Evolutionary conservation across 2,329 filamentous ascomycete genomes (phyloP).

Genomic region (Coccinonectria pachysandricola): DNA sequence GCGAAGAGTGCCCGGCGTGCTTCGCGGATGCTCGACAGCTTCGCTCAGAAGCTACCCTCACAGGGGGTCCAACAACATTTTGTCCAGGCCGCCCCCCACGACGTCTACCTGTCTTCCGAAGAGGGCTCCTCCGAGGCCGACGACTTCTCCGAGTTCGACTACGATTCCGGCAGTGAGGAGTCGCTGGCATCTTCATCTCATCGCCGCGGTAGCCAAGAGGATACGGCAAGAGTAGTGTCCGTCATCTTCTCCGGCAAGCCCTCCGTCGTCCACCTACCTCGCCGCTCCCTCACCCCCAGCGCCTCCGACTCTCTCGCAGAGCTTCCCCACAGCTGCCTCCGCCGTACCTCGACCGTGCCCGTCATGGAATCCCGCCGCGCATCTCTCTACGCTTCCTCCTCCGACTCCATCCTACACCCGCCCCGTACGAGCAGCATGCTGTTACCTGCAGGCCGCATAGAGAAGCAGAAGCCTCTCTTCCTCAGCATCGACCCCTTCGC

Average conservation of each 20-base stretch:
- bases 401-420: conserved; percentile 24
- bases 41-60: conserved; percentile 21
- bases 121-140: conserved; percentile 53
- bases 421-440: conserved; percentile 35
- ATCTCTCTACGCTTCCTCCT: conserved; percentile 24
- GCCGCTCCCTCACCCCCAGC: conserved; percentile 34
- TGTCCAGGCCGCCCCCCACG: conserved; percentile 39
- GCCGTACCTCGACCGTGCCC: conserved; percentile 23
- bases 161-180: conserved; percentile 34
- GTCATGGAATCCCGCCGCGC: conserved; percentile 22
- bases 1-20: conserved; percentile 38
- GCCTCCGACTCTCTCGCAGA: conserved; percentile 19
- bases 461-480: conserved; percentile 35
- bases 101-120: conserved; percentile 54
- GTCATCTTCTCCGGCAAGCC: conserved; percentile 52
- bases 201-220: conserved; percentile 37
- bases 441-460: conserved; percentile 21
- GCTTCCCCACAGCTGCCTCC: conserved; percentile 15
- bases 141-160: conserved; percentile 46
- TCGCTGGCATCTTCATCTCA: conserved; percentile 12
- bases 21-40: conserved; percentile 29
- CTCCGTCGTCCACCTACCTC: conserved; percentile 41
- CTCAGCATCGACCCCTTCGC: conserved; percentile 46
- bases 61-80: conserved; percentile 24
- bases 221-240: conserved; percentile 48